phyloP scores from a whole-genome alignment of 768 basidiomycete species.

The Crassisporium funariophilum region DNA sequence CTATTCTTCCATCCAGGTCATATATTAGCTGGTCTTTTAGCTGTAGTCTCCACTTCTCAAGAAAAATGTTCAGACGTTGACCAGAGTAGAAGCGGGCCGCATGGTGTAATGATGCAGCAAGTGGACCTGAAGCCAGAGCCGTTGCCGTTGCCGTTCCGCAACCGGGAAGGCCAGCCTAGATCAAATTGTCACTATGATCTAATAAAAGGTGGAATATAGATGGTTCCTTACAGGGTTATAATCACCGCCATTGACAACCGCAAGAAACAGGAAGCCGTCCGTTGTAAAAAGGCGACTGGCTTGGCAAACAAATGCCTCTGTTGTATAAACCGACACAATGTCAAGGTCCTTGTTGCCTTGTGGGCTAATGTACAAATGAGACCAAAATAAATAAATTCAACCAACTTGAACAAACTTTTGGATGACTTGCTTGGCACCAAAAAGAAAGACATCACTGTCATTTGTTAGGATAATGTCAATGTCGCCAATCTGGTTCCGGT shows the following conservation, averaged over 20 bases:
- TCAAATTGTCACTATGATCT: not conserved
- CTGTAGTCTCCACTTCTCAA: not conserved
- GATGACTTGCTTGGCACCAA: conserved; percentile 62
- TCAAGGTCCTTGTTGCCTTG: not conserved
- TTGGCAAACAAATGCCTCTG: not conserved
- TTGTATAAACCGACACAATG: not conserved
- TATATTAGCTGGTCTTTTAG: not conserved
- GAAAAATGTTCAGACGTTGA: not conserved
- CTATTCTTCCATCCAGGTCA: not conserved
- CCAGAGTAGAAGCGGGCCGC: not conserved
- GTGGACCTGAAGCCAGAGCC: conserved; percentile 3
- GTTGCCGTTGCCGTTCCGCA: not conserved
- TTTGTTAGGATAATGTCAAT: conserved; percentile 70
- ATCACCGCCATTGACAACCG: conserved; percentile 7
- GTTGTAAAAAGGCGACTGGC: not conserved
- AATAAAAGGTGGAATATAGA: not conserved
- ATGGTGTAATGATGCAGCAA: not conserved
- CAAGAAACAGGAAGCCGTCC: conserved; percentile 5
- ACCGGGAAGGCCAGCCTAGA: not conserved
- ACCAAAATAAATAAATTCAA: not conserved
- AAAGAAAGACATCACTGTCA: conserved; percentile 71
- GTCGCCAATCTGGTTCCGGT: conserved; percentile 54
- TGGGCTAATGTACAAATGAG: not conserved
- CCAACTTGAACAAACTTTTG: conserved; percentile 49
- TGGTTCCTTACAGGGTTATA: not conserved